phyloP scores from a whole-genome alignment of 441 rosid species.

The California macrophylla region DNA sequence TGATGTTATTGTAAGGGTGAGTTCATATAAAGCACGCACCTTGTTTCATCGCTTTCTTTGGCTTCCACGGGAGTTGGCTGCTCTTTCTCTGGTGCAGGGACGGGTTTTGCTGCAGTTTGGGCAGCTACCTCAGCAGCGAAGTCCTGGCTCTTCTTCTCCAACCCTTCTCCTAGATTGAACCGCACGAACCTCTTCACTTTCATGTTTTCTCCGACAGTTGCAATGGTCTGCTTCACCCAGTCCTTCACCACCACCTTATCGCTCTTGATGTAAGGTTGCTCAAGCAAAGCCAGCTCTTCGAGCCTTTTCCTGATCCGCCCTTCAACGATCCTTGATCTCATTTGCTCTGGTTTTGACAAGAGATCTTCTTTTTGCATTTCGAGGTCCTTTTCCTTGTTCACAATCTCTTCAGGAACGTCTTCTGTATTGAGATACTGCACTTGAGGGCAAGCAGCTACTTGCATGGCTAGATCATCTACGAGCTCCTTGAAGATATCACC shows the following conservation, averaged over 20 bases:
- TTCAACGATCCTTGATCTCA: constrained; percentile 75
- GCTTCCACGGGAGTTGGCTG: constrained; percentile 44
- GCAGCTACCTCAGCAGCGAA: constrained; percentile 97
- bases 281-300: constrained; percentile 74
- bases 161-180: constrained; percentile 86
- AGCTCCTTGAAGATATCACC: constrained; percentile 91
- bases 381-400: constrained; percentile 73
- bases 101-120: constrained; percentile 63
- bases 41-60: constrained; percentile 47
- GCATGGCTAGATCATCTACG: constrained; percentile 67
- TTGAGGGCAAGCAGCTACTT: constrained; percentile 91
- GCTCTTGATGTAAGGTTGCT: constrained; percentile 84
- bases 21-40: constrained; percentile 17
- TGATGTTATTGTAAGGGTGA: not conserved
- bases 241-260: constrained; percentile 85
- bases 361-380: constrained; percentile 98
- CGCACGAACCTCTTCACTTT: constrained; percentile 76
- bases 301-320: constrained; percentile 86
- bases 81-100: constrained; percentile 36
- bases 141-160: constrained; percentile 85
- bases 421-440: constrained; percentile 68
- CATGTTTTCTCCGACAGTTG: constrained; percentile 85
- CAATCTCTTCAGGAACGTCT: constrained; percentile 70
- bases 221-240: constrained; percentile 77
- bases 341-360: constrained; percentile 78